phyloP scores from a whole-genome alignment of 345 rosid species.

The Populus euphratica region DNA sequence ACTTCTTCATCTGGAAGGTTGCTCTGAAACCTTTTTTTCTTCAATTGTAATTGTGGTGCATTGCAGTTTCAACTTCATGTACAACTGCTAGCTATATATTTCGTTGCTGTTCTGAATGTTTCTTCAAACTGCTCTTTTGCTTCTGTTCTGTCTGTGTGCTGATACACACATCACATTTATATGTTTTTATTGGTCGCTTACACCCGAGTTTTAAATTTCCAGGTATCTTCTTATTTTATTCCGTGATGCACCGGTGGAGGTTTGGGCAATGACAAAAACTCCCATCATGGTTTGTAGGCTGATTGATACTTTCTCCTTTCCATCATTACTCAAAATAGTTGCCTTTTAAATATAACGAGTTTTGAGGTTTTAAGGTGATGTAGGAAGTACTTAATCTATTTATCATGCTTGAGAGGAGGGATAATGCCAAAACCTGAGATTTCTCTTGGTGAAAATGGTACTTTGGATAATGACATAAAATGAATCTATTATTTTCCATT shows the following conservation, averaged over 20 bases:
- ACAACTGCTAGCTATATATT: not conserved
- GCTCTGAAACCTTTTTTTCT: conserved; percentile 6
- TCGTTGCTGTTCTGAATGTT: not conserved
- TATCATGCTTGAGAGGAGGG: not conserved
- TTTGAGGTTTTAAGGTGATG: not conserved
- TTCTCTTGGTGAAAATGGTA: not conserved
- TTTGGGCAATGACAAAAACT: conserved; percentile 97
- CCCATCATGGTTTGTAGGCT: conserved; percentile 79
- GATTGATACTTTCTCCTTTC: conserved; percentile 10
- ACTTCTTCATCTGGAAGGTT: conserved; percentile 99
- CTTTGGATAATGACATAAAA: not conserved
- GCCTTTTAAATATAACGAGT: not conserved
- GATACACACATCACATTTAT: not conserved
- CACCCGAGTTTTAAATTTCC: conserved; percentile 22
- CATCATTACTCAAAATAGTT: not conserved
- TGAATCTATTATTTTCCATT: not conserved
- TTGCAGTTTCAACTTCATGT: not conserved
- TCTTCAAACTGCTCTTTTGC: not conserved
- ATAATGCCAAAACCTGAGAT: not conserved
- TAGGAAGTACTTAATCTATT: not conserved
- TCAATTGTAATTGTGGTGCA: not conserved
- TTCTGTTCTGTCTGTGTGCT: not conserved
- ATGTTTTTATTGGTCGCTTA: not conserved
- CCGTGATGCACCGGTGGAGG: conserved; percentile 99
- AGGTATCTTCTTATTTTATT: conserved; percentile 96